Evolutionary conservation across 2,329 filamentous ascomycete species (phyloP), one percentile per base, ranked within the genome.

Genomic region (Alternaria dauci): DNA sequence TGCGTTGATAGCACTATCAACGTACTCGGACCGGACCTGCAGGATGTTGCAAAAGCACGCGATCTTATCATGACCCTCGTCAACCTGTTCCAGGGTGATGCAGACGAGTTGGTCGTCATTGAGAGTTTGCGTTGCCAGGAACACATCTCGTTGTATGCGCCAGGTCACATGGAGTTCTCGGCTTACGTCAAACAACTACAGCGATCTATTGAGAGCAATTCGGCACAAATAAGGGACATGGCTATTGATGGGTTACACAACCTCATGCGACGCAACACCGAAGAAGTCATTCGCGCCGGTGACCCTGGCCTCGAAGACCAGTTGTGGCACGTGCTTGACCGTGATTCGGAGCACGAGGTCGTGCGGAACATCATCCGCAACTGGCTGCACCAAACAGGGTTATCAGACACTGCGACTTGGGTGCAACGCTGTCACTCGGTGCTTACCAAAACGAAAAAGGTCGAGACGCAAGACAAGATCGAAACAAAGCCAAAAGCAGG

Each of bases 1-100:
- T 96, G 93, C 69, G 89, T 97, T 30, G 94, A 98, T 78, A 95
- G 94, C n/a, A 85, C 97, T 25, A 93, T 99, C 80, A 98, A 98
- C 69, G 95, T 99, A 9, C 85, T 99, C 11, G 95, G 95, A 0
- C 95, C 95, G 0, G 96, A 99, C 79, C 82, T 99, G 23, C 95
- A 98, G 78, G 95, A 98, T 72, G 88, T 95, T 66, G 88, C 88
- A 4, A 97, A 96, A 79, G 92, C 93, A n/a, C 85, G 95, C 67
- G 94, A 97, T 74, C 85, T 99, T 55, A 95, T 98, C 52, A 85
- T 98, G 62, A 95, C 90, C 0, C 84, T 99, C 8, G 89, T 98
- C 4, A 86, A 88, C 3, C 90, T 96, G 66, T 95, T 98, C 71
- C 89, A 92, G 63, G 84, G 90, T 48, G 92, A 96, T 70, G 85